Conservation (phyloP, 306 rosid genomes). For the Malus fusca region DNA sequence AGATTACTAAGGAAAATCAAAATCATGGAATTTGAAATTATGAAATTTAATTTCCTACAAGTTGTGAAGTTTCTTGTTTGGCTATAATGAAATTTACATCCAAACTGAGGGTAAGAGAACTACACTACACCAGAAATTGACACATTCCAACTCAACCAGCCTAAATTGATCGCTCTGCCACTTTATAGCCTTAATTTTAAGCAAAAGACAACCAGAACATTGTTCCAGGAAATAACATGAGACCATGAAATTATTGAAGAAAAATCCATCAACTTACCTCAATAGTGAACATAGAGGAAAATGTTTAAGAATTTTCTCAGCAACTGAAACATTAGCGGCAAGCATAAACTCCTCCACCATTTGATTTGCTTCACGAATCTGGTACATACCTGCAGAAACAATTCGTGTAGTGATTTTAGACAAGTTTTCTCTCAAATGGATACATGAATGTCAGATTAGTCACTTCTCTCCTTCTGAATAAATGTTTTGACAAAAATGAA, state of each 20-base stretch:
- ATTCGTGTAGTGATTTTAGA: neutral
- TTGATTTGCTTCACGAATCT: conserved; percentile 97
- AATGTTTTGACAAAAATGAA: neutral
- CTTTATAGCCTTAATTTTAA: neutral
- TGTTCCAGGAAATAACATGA: neutral
- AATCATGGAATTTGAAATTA: too few species aligned
- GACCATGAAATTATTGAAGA: neutral
- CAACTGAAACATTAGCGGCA: conserved; percentile 94
- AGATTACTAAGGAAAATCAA: too few species aligned
- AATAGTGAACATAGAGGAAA: conserved; percentile 69
- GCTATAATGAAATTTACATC: too few species aligned
- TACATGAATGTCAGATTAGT: neutral
- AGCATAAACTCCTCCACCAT: conserved; percentile 99
- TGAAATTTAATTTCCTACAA: too few species aligned
- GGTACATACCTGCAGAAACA: conserved; percentile 77
- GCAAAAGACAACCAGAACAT: neutral
- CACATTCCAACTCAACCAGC: neutral
- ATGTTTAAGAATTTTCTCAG: conserved; percentile 72
- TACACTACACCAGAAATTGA: neutral
- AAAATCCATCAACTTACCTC: conserved; percentile 44
- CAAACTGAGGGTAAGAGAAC: neutral
- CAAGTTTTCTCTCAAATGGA: neutral
- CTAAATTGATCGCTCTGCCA: neutral
- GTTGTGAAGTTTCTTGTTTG: too few species aligned
- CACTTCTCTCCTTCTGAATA: neutral